Percentiles rank a stretch among this genome's conserved stretches.
These are phyloP conservation scores for Fragaria ananassa DNA, from an alignment of 306 rosid species.

Conservation along the genomic window DNA sequence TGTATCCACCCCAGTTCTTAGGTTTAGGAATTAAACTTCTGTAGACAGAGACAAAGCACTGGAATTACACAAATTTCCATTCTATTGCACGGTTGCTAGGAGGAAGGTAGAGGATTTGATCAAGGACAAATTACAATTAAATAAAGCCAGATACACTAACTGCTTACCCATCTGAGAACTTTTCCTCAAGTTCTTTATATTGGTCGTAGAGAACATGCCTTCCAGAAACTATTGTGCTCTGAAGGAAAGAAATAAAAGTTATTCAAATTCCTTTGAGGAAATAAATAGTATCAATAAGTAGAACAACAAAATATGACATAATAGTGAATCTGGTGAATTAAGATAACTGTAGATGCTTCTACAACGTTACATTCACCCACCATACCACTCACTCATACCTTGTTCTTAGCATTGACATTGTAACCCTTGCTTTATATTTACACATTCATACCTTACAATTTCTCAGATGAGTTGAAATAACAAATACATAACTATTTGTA, in stretches of 20 bases:
- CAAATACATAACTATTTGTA: not conserved
- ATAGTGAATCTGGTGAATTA: not conserved
- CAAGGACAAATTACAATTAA: not conserved
- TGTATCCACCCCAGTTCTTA: conserved; percentile 92
- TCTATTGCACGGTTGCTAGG: conserved; percentile 13
- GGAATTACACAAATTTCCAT: conserved; percentile 1
- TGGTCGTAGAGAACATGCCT: conserved; percentile 71
- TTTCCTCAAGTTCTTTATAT: conserved; percentile 68
- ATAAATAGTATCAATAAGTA: not conserved
- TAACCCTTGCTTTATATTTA: not conserved
- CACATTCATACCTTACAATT: not conserved
- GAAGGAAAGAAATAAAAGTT: conserved; percentile 24
- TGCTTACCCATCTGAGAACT: conserved; percentile 80
- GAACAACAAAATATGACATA: not conserved
- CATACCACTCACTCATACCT: no score
- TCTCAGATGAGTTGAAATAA: not conserved
- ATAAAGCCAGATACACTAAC: not conserved
- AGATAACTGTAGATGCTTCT: not conserved
- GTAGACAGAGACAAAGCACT: conserved; percentile 35
- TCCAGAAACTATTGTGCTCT: conserved; percentile 81
- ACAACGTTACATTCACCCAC: not conserved
- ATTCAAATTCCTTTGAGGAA: not conserved
- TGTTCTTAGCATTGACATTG: not conserved
- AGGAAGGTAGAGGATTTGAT: conserved; percentile 5
- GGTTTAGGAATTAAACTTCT: conserved; percentile 88